Base-by-base conservation (phyloP, 352 stramenopile species). In the Achlya hypogyna region DNA sequence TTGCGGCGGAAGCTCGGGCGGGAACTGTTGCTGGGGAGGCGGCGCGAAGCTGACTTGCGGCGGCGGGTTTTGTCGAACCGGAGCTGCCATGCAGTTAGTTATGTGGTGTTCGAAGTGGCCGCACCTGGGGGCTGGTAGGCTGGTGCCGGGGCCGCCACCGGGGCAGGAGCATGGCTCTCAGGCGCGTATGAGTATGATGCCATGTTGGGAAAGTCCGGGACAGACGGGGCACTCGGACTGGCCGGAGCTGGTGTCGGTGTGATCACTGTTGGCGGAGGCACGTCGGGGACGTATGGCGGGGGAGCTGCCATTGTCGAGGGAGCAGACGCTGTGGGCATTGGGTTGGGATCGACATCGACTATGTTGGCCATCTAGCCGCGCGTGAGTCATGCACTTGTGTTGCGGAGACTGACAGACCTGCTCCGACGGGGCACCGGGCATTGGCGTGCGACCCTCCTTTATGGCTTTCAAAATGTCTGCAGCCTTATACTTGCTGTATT, bases 401-500 rank as follows among this genome's bases (percentile, higher is more conserved):
- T 6, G 31, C 18, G n/a, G n/a, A n/a, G n/a, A n/a, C n/a, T n/a
- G n/a, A n/a, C n/a, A n/a, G n/a, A 65, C 59, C 38, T 65, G 59
- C 58, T 65, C 59, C 27, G 18, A 58, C 23, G 82, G 84, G 25
- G 83, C 88, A 20, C 93, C 92, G 31, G 95, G 88, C 1, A 76
- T 86, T 0, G 89, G 88, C 14, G 77, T 71, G 45, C 80, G 78
- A 23, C 95, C 93, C 70, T 98, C 91, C 70, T 98, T 98, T 51
- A 98, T 90, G 12, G 91, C 91, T 71, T 98, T 98, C 22, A 98
- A 74, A 74, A 98, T 98, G 25, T 96, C 96, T 0, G 93, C 94
- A 5, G 93, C 91, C 65, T 98, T 98, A 84, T 90, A 98, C 74
- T 98, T 98, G 74, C 86, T 94, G 74, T 98, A 98, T n/a, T 79